These are phyloP conservation scores for Elsinoe ampelina DNA, from an alignment of 2,329 filamentous ascomycete species.

Conservation along the genomic window DNA sequence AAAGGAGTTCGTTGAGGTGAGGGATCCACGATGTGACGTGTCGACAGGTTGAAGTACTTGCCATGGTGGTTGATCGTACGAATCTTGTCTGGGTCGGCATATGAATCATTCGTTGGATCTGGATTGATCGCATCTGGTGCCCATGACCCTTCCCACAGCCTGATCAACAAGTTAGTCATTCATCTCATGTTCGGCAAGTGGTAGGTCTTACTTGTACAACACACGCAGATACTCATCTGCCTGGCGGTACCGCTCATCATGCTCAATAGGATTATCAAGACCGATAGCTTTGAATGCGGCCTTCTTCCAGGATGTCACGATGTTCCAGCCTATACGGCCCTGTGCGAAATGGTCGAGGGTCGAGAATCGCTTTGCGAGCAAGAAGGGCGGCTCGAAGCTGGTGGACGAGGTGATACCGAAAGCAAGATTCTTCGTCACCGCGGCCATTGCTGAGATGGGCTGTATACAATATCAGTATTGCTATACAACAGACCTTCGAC, in stretches of 20 bases:
- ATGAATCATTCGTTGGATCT: conserved; percentile 46
- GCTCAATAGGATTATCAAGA: conserved; percentile 47
- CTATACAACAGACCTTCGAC: neutral
- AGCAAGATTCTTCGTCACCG: conserved; percentile 53
- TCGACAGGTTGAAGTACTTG: conserved; percentile 42
- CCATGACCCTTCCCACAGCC: conserved; percentile 46
- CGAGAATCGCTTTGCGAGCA: conserved; percentile 53
- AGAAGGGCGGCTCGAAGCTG: conserved; percentile 53
- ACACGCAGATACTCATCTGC: conserved; percentile 55
- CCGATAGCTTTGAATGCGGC: conserved; percentile 55
- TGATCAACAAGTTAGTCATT: neutral
- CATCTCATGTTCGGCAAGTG: conserved; percentile 21
- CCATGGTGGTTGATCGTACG: conserved; percentile 53
- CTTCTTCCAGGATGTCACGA: conserved; percentile 56
- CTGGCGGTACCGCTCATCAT: conserved; percentile 52
- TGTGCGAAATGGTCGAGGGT: conserved; percentile 54
- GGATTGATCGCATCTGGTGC: conserved; percentile 47
- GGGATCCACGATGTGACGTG: conserved; percentile 36
- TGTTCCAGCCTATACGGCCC: conserved; percentile 57
- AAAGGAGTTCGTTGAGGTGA: conserved; percentile 33
- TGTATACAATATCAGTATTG: conserved; percentile 20
- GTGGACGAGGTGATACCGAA: conserved; percentile 57
- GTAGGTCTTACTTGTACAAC: conserved; percentile 44
- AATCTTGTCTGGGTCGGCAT: conserved; percentile 50
- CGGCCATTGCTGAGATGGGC: conserved; percentile 57